These are phyloP conservation scores for Candida suzukii DNA, from an alignment of 805 yeast species.

Conservation along the genomic window DNA sequence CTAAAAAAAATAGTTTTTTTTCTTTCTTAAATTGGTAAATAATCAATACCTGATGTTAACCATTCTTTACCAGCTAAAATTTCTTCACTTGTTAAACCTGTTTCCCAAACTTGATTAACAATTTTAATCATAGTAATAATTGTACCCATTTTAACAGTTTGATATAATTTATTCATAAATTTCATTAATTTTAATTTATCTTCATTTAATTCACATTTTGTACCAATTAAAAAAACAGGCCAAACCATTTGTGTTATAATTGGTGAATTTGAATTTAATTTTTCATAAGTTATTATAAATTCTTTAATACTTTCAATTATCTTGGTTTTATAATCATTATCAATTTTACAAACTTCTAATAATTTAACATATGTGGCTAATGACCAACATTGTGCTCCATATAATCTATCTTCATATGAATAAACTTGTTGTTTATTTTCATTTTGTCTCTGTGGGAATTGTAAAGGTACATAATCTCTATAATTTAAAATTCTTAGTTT, in stretches of 20 bases:
- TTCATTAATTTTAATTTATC: slow-evolving; percentile 24
- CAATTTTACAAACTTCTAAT: slow-evolving; percentile 13
- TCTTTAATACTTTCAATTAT: slow-evolving; percentile 33
- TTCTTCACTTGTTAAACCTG: slow-evolving; percentile 34
- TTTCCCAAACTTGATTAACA: slow-evolving; percentile 40
- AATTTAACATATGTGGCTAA: slow-evolving; percentile 29
- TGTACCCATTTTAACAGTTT: slow-evolving; percentile 50
- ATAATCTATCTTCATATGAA: slow-evolving; percentile 34
- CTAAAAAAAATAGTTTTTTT: no score
- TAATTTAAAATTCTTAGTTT: slow-evolving; percentile 32
- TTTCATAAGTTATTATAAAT: slow-evolving; percentile 38
- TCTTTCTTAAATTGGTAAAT: slow-evolving; percentile 28
- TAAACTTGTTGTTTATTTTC: slow-evolving; percentile 7
- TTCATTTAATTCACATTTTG: slow-evolving; percentile 30
- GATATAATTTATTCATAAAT: slow-evolving; percentile 35
- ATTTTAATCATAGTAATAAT: slow-evolving; percentile 34
- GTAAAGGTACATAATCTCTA: slow-evolving; percentile 37
- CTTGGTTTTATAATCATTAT: slow-evolving; percentile 1
- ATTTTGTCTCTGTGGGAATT: slow-evolving; percentile 7
- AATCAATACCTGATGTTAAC: slow-evolving; percentile 45
- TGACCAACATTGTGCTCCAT: slow-evolving; percentile 54
- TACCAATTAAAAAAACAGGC: slow-evolving; percentile 48
- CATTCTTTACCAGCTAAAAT: slow-evolving; percentile 36
- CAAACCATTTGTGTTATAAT: slow-evolving; percentile 56
- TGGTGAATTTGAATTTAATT: slow-evolving; percentile 40